phyloP scores from a whole-genome alignment of 495 filamentous ascomycete genomes.

The Penicillium subrubescens region DNA sequence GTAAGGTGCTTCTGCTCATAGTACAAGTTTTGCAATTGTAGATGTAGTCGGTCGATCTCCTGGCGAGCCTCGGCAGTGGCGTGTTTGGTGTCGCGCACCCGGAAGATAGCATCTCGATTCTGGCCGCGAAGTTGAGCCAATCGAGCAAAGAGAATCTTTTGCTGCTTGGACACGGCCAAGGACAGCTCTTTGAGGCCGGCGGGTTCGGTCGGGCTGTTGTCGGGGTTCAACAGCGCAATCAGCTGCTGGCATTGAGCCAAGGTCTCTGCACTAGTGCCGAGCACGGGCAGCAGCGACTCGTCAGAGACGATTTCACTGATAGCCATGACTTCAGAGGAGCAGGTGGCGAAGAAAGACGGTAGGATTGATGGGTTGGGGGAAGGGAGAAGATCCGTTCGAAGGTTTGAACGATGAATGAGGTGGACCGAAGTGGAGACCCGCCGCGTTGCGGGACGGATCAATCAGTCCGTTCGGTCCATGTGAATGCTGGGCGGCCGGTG shows the following conservation, averaged over 20 bases:
- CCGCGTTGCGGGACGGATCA: slow-evolving; percentile 13
- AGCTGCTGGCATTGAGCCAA: slow-evolving; percentile 74
- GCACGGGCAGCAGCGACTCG: slow-evolving; percentile 66
- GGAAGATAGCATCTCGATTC: slow-evolving; percentile 78
- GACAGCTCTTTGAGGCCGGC: slow-evolving; percentile 51
- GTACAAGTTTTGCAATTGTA: slow-evolving; percentile 92
- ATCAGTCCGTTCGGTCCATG: slow-evolving; percentile 23
- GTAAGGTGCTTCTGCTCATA: slow-evolving; percentile 92
- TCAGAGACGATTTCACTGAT: slow-evolving; percentile 69
- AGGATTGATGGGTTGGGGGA: not conserved
- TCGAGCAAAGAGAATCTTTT: slow-evolving; percentile 77
- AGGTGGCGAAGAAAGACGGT: not conserved
- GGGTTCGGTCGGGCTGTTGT: slow-evolving; percentile 35
- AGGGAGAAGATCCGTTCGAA: slow-evolving; percentile 6
- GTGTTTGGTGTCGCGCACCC: slow-evolving; percentile 83
- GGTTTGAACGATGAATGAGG: not conserved
- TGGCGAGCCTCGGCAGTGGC: slow-evolving; percentile 82
- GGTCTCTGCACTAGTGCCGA: slow-evolving; percentile 68
- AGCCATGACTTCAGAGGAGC: slow-evolving; percentile 38
- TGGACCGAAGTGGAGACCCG: slow-evolving; percentile 7
- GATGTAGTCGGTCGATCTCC: slow-evolving; percentile 88
- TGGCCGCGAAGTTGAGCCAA: slow-evolving; percentile 79
- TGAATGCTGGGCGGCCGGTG: slow-evolving; percentile 22
- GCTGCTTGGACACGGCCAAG: slow-evolving; percentile 69
- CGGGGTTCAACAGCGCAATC: slow-evolving; percentile 59